Conservation (phyloP, 352 stramenopile species). For the Pythium oligandrum region DNA sequence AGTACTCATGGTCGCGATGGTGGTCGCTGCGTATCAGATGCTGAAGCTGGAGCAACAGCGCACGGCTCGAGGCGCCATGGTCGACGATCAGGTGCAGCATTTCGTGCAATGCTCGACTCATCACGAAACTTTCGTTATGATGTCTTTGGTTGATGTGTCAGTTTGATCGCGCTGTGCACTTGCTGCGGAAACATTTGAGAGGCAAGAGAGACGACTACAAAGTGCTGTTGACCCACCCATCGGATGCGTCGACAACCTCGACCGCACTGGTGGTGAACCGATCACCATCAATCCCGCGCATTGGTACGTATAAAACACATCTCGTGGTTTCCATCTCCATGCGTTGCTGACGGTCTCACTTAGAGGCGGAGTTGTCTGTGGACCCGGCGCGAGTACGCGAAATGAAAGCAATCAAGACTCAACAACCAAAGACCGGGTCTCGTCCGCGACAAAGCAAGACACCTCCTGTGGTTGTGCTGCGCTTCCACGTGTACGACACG, state of each 20-base stretch:
- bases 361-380: conserved; percentile 15
- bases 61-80: conserved; percentile 12
- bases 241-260: conserved; percentile 3
- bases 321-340: too few relatives aligned
- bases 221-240: conserved; percentile 27
- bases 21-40: conserved; percentile 58
- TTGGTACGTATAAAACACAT: conserved; percentile 27
- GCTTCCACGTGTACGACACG: conserved; percentile 11
- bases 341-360: background rate
- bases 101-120: background rate
- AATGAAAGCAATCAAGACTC: background rate
- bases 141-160: conserved; percentile 8
- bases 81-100: conserved; percentile 37
- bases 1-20: conserved; percentile 58
- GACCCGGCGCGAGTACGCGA: background rate
- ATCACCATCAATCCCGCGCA: conserved; percentile 35
- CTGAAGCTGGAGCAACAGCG: conserved; percentile 46
- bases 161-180: conserved; percentile 44
- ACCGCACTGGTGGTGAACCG: conserved; percentile 54
- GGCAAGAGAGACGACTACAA: conserved; percentile 30
- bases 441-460: background rate
- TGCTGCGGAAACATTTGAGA: conserved; percentile 38
- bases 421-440: background rate
- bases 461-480: background rate
- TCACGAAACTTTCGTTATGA: background rate